Base-by-base conservation (phyloP, 805 yeast genomes). In the Nakazawaea ishiwadae region DNA sequence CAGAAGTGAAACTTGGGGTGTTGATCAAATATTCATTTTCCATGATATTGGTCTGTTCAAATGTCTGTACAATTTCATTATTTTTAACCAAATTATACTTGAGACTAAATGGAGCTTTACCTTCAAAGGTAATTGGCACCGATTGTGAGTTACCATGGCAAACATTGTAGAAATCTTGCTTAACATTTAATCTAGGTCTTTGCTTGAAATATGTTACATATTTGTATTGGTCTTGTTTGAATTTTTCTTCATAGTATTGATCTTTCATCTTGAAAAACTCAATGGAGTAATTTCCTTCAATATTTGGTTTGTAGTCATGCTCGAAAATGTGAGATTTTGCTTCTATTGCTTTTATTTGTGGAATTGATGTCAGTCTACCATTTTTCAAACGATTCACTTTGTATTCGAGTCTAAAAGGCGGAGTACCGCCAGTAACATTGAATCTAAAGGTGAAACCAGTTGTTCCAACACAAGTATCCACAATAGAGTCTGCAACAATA, bases 391-490 rank as follows among this genome's bases (percentile, higher is more conserved):
- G 75, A 51, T 76, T 84, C 11, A 82, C 78, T 33, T 73, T 71
- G 46, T 82, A 81, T 31, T 69, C 73, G 41, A 71, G 71, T 63
- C 84, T 93, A 1, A 98, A 97, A 0, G 96, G 84, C 21, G 80
- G 75, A 14, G 99, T 98, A 4, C 73, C 65, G 39, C 83, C 68
- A 0, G 71, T 60, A 44, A 90, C 68, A 38, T 81, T 85, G 47
- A 87, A 88, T 24, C 72, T 69, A 45, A 89, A 78, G 18, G 67
- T 66, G 50, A 69, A 77, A 0, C 97, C 99, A 7, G 88, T 81
- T 34, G 89, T 87, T 0, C 99, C 99, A 23, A 93, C 84, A 65
- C 99, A 93, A 37, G 83, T 77, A 53, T 91, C 98, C 19, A 78
- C 68, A 2, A 91, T 77, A 3, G 91, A 78, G 11, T 66, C 66